Base-by-base conservation (phyloP, 139 green algal species). In the Eudorina sp. region DNA sequence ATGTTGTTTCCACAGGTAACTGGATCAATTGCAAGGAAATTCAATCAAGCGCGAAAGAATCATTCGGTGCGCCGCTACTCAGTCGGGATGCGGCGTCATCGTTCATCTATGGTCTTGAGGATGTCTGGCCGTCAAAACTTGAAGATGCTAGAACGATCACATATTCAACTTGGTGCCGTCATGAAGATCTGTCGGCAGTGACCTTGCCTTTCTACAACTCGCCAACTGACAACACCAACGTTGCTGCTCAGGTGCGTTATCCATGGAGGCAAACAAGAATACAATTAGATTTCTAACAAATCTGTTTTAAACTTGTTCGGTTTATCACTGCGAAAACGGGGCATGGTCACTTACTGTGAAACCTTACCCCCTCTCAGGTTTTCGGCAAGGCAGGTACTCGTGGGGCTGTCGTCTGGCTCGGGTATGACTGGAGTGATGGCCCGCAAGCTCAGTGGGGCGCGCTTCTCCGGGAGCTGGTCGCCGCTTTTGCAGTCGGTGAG, bases 351-450 rank as follows among this genome's bases (percentile, higher is more conserved):
- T n/a, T n/a, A n/a, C n/a, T n/a, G n/a, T n/a, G n/a, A n/a, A n/a
- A n/a, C n/a, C n/a, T n/a, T n/a, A n/a, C n/a, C n/a, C n/a, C n/a
- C n/a, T n/a, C n/a, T 11, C 62, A 86, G 80, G 80, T 60, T 31
- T 86, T 86, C 29, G 60, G 58, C 29, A 76, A 76, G 60, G 80
- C 18, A 31, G 62, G 80, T 21, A 41, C 9, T 29, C 45, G 41
- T 9, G 80, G 80, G 29, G 80, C 80, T 31, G 60, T 86, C 13
- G 80, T 86, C 9, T 74, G 64, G 41, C 4, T 83, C 3, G 75
- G 75, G 13, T 83, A 83, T 34, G 48, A 53, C 75, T 83, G 75
- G 75, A 53, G 34, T 19, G 48, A 83, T 34, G 75, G 75, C n/a
- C 1, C 60, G 5, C 41, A 86, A 43, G 41, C 16, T 0, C 80